phyloP scores from a whole-genome alignment of 1,139 yeast species.

The Saccharomyces hybrid region DNA sequence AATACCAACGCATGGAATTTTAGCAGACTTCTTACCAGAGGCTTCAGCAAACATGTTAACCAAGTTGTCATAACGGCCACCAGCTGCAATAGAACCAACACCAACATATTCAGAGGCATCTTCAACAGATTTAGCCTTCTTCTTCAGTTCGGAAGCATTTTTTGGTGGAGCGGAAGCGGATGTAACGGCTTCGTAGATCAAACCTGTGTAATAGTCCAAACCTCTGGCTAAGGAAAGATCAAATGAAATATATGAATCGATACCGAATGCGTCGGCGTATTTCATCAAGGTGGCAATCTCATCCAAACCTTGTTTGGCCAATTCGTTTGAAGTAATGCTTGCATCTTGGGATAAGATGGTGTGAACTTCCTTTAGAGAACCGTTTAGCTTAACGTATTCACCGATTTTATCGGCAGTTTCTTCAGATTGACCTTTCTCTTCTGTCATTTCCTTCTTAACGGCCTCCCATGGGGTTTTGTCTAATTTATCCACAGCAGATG shows the following conservation, averaged over 20 bases:
- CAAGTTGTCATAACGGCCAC: slow-evolving; percentile 93
- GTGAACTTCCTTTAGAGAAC: slow-evolving; percentile 64
- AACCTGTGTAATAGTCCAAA: slow-evolving; percentile 92
- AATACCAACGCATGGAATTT: slow-evolving; percentile 94
- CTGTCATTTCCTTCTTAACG: slow-evolving; percentile 85
- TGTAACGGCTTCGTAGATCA: slow-evolving; percentile 93
- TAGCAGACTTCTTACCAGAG: slow-evolving; percentile 64
- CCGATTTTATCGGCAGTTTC: slow-evolving; percentile 92
- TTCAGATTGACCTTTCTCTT: slow-evolving; percentile 80
- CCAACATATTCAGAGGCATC: slow-evolving; percentile 97
- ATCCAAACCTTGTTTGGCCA: slow-evolving; percentile 71
- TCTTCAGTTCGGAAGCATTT: slow-evolving; percentile 60
- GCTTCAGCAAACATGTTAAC: slow-evolving; percentile 91
- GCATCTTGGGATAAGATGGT: slow-evolving; percentile 49
- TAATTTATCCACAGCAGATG: slow-evolving; percentile 92
- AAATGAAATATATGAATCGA: slow-evolving; percentile 58
- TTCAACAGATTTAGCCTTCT: slow-evolving; percentile 47
- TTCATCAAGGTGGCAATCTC: slow-evolving; percentile 72
- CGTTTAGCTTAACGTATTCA: slow-evolving; percentile 77
- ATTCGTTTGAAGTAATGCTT: slow-evolving; percentile 49
- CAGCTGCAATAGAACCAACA: slow-evolving; percentile 96
- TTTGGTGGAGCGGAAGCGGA: slow-evolving; percentile 90
- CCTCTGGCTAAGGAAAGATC: slow-evolving; percentile 96
- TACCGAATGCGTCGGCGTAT: slow-evolving; percentile 73
- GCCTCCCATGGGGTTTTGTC: slow-evolving; percentile 94